Percentiles rank a stretch among this genome's conserved stretches.
Evolutionary conservation across 78 protist species (phyloP).

Genomic region (Creolimax fragrantissima): DNA sequence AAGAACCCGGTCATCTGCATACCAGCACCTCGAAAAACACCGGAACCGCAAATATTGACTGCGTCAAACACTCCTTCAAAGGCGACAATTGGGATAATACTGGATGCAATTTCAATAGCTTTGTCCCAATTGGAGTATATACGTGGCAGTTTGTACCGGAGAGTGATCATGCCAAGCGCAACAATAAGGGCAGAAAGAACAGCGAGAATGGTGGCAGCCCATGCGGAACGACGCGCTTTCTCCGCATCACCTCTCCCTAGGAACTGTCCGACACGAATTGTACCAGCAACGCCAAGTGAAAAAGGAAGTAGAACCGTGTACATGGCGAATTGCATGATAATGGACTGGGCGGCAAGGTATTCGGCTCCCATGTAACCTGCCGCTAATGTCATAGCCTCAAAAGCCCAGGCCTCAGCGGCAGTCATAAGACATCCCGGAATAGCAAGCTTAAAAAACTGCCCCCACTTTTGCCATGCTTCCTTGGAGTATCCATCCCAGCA

Average conservation of each 20-base stretch:
- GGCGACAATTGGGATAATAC: neutral
- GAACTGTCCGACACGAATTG: neutral
- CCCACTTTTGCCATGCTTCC: neutral
- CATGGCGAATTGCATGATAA: neutral
- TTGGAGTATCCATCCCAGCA: neutral
- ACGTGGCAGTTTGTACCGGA: neutral
- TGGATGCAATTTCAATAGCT: neutral
- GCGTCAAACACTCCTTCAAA: neutral
- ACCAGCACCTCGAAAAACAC: neutral
- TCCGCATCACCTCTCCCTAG: neutral
- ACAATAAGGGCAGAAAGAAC: neutral
- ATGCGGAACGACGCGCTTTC: neutral
- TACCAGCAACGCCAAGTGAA: neutral
- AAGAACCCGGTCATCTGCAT: neutral
- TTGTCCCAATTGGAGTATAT: neutral
- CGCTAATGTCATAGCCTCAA: neutral
- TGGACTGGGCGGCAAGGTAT: neutral
- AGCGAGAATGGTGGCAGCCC: neutral
- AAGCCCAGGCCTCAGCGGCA: neutral
- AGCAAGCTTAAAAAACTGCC: neutral
- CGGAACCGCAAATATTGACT: neutral
- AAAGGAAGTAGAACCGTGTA: neutral
- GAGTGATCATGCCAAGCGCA: neutral
- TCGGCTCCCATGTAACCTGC: neutral
- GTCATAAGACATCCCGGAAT: neutral